Base-by-base conservation (phyloP, 2,329 filamentous ascomycete genomes). In the Falciphora oryzae region DNA sequence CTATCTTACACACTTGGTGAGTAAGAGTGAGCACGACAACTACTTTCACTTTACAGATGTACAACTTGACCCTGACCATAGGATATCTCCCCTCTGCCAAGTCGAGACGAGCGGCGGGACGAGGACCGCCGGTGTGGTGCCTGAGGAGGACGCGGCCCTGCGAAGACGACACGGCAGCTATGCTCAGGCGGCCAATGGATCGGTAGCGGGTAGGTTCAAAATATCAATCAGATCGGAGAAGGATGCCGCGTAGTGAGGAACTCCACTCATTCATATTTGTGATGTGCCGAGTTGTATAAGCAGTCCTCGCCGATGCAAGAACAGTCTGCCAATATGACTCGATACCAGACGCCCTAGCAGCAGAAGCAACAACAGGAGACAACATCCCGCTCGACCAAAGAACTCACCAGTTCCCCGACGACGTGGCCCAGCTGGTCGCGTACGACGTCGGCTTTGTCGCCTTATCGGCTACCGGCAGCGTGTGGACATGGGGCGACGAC, bases 401-500 rank as follows among this genome's bases (percentile, higher is more conserved):
- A 53, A 32, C 32, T 2, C 1, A 59, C 13, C 27, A 25, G 2
- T 76, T 75, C 64, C 18, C 70, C 10, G 68, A 65, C 8, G 59
- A 63, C 1, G 71, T 81, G 27, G 70, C 69, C 27, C 79, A 85
- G 64, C 69, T 83, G 1, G 77, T 74, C 25, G 76, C 81, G 22
- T 84, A 80, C 68, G 78, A 81, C 58, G 75, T 79, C 0, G 83
- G 83, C 1, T 84, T 85, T 69, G 75, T 78, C 5, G 76, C 81
- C 18, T 73, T 85, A 8, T 73, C 79, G 2, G 64, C 76, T 0
- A 70, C 77, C 14, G 80, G 79, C n/a, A 70, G 73, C 1, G 81
- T 85, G 31, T 79, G 76, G 67, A 83, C 82, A 0, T 78, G 81
- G 72, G 88, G 88, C 10, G 87, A 90, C 68, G 75, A 80, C 60